Evolutionary conservation across 2,329 filamentous ascomycete genomes (phyloP).

Genomic region (Neonectria hederae): DNA sequence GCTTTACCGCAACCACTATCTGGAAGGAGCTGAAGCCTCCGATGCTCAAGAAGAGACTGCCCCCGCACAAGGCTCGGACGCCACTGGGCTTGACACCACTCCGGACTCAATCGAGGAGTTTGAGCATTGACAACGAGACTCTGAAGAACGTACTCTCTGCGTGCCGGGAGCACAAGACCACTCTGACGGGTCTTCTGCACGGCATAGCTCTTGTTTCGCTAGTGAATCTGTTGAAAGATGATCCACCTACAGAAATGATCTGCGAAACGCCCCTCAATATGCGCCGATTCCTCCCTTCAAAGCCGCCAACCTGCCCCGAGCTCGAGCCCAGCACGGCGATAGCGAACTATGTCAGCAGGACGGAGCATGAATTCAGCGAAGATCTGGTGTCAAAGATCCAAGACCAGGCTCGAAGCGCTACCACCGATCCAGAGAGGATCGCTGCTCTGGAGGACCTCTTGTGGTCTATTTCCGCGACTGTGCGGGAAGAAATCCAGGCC

Average conservation of each 20-base stretch:
- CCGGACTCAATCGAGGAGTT: constrained; percentile 24
- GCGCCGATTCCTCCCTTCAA: constrained; percentile 29
- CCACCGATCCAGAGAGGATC: not conserved
- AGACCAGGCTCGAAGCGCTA: not conserved
- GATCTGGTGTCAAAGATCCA: constrained; percentile 5
- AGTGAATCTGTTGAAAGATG: constrained; percentile 18
- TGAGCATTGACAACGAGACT: constrained; percentile 16
- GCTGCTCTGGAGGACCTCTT: constrained; percentile 25
- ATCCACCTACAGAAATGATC: constrained; percentile 10
- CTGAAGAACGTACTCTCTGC: constrained; percentile 26
- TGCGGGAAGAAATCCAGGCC: constrained; percentile 26
- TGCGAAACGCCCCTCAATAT: constrained; percentile 36
- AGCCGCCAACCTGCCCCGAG: not conserved
- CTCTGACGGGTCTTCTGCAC: constrained; percentile 39
- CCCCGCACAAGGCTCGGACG: constrained; percentile 22
- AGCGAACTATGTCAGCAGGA: constrained; percentile 27
- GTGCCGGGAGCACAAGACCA: constrained; percentile 38
- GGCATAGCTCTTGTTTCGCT: constrained; percentile 31
- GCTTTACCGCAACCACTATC: constrained; percentile 3
- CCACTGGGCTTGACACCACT: constrained; percentile 21
- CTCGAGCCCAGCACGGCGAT: constrained; percentile 26
- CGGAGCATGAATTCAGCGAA: constrained; percentile 11
- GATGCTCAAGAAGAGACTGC: not conserved
- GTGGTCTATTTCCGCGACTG: constrained; percentile 34
- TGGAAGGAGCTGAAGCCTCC: constrained; percentile 25